A percentile compares a stretch with the other conserved stretches of the same genome.
Conservation (phyloP, 495 filamentous ascomycete species). For the Talaromyces ruber region DNA sequence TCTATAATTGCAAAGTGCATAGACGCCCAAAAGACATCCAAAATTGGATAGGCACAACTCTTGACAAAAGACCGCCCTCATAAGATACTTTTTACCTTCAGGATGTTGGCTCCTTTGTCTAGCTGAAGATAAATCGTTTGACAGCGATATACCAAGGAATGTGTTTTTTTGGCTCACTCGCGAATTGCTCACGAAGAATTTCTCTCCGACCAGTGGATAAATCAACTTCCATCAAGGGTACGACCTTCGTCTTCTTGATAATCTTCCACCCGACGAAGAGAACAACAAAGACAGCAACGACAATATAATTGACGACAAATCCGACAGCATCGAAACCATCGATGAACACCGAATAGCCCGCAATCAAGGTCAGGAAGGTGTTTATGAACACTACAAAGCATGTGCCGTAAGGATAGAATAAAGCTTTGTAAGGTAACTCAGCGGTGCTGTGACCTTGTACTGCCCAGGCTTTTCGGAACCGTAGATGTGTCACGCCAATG, state of each 20-base stretch:
- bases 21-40: background rate
- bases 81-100: background rate
- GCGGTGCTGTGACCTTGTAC: constrained; percentile 44
- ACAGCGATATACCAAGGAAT: background rate
- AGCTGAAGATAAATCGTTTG: background rate
- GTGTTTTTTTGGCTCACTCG: background rate
- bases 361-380: constrained; percentile 56
- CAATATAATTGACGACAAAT: constrained; percentile 61
- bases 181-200: background rate
- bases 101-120: background rate
- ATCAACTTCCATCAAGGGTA: constrained; percentile 48
- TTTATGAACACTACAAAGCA: constrained; percentile 53
- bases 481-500: constrained; percentile 59
- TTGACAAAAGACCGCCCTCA: background rate
- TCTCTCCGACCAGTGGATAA: constrained; percentile 49
- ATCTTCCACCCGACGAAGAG: constrained; percentile 53
- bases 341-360: constrained; percentile 48
- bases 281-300: constrained; percentile 54
- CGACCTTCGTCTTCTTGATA: constrained; percentile 46
- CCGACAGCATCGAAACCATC: constrained; percentile 48
- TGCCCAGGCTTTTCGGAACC: constrained; percentile 49
- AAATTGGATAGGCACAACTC: background rate
- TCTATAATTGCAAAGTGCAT: too few species aligned
- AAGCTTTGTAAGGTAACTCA: constrained; percentile 49
- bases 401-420: constrained; percentile 54